These are phyloP conservation scores for Paraphaeosphaeria minitans DNA, from an alignment of 2,329 filamentous ascomycete species.

Conservation along the genomic window DNA sequence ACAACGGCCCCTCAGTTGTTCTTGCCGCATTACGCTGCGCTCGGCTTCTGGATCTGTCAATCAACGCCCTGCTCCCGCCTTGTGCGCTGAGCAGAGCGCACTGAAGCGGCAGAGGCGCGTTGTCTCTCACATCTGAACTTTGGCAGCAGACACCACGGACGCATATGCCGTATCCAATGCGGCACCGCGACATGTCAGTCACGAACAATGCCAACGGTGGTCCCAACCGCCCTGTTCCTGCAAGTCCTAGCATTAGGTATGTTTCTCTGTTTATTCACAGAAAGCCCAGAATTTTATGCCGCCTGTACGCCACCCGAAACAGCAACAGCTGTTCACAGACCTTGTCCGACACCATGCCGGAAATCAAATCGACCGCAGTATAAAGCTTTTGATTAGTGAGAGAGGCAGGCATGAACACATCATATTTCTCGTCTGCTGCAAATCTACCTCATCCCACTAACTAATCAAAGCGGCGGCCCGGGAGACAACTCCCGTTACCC, in stretches of 20 bases:
- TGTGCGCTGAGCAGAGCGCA: not conserved
- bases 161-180: not conserved
- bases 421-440: not conserved
- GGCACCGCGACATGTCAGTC: not conserved
- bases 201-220: not conserved
- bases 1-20: not conserved
- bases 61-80: slow-evolving; percentile 1
- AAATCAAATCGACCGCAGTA: not conserved
- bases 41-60: not conserved
- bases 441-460: not conserved
- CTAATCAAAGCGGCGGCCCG: not conserved
- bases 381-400: not conserved
- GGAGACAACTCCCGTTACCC: not conserved
- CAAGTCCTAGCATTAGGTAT: not conserved
- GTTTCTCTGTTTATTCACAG: not conserved
- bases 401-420: not conserved
- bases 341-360: not conserved
- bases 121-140: not conserved
- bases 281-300: not conserved
- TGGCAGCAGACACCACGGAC: not conserved
- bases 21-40: not conserved
- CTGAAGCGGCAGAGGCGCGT: not conserved
- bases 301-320: not conserved
- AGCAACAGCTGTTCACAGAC: not conserved
- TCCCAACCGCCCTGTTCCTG: not conserved